These are phyloP conservation scores for Agroathelia rolfsii DNA, from an alignment of 1,284 basidiomycete species.

Conservation along the genomic window DNA sequence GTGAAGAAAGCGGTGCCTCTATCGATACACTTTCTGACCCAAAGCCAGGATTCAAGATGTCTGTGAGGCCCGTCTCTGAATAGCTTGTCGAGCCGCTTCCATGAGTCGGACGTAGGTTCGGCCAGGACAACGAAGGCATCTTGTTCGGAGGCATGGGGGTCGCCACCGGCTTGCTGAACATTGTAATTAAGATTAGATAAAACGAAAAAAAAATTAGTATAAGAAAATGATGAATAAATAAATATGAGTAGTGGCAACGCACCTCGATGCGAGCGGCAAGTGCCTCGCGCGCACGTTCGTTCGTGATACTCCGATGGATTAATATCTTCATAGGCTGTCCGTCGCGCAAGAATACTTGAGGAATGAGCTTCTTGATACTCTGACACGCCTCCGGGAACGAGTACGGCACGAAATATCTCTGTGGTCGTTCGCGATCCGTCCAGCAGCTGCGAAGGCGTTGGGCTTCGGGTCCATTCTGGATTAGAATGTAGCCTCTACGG, in stretches of 20 bases:
- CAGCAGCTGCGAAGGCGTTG: slow-evolving; percentile 63
- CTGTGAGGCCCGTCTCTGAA: slow-evolving; percentile 57
- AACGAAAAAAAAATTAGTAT: slow-evolving; percentile 5
- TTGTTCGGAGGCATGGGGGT: slow-evolving; percentile 54
- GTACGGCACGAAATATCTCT: slow-evolving; percentile 66
- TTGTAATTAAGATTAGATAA: too few relatives aligned
- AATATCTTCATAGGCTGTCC: slow-evolving; percentile 59
- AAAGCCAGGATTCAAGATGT: slow-evolving; percentile 67
- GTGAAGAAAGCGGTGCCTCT: slow-evolving; percentile 53
- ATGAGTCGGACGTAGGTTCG: slow-evolving; percentile 64
- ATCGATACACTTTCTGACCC: slow-evolving; percentile 74
- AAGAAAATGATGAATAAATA: slow-evolving; percentile 5
- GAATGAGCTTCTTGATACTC: slow-evolving; percentile 55
- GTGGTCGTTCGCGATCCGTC: slow-evolving; percentile 53
- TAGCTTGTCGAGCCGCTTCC: slow-evolving; percentile 56
- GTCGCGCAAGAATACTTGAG: slow-evolving; percentile 62
- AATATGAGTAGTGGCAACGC: slow-evolving; percentile 17
- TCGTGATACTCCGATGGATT: slow-evolving; percentile 68
- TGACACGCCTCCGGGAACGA: slow-evolving; percentile 73
- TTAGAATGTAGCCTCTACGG: slow-evolving; percentile 59
- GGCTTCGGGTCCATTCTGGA: slow-evolving; percentile 57
- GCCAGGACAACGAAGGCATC: slow-evolving; percentile 66
- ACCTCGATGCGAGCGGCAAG: slow-evolving; percentile 62
- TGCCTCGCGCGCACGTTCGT: slow-evolving; percentile 54
- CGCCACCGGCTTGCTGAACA: slow-evolving; percentile 71